Evolutionary conservation across 1,284 basidiomycete species (phyloP).

Genomic region (Sanguinoderma infundibulare): DNA sequence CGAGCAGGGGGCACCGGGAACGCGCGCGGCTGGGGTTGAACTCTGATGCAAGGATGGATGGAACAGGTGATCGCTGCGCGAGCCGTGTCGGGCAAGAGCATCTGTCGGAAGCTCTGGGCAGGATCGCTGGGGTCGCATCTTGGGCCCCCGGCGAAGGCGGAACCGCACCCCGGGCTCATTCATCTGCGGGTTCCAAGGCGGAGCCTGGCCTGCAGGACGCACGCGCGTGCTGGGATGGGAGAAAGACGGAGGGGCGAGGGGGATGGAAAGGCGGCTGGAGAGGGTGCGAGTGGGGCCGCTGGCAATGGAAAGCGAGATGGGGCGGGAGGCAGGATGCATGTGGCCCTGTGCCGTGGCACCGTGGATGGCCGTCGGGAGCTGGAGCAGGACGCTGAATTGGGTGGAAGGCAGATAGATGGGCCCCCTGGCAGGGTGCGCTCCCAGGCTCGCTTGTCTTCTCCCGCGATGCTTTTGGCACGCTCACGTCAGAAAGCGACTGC

Average conservation of each 20-base stretch:
- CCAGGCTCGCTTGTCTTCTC: conserved; percentile 34
- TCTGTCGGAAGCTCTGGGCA: too few species aligned
- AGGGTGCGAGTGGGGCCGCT: background rate
- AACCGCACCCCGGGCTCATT: background rate
- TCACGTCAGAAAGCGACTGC: conserved; percentile 21
- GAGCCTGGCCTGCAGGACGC: background rate
- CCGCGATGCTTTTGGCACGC: conserved; percentile 38
- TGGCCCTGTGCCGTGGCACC: too few species aligned
- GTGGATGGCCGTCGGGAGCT: background rate
- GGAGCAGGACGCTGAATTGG: background rate
- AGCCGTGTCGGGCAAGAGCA: background rate
- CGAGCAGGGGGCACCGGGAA: background rate
- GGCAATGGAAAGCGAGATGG: background rate
- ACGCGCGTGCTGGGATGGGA: background rate
- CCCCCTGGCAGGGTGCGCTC: conserved; percentile 16
- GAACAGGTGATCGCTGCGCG: background rate
- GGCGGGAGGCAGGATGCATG: background rate
- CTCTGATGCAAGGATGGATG: too few species aligned
- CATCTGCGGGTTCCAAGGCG: background rate
- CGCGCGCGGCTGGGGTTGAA: too few species aligned
- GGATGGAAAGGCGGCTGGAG: background rate
- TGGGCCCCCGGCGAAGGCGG: background rate
- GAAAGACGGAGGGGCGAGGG: too few species aligned
- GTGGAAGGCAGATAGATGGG: conserved; percentile 1
- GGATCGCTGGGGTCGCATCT: too few species aligned